Conservation (phyloP, 805 yeast species). For the Wickerhamomyces rabaulensis region DNA sequence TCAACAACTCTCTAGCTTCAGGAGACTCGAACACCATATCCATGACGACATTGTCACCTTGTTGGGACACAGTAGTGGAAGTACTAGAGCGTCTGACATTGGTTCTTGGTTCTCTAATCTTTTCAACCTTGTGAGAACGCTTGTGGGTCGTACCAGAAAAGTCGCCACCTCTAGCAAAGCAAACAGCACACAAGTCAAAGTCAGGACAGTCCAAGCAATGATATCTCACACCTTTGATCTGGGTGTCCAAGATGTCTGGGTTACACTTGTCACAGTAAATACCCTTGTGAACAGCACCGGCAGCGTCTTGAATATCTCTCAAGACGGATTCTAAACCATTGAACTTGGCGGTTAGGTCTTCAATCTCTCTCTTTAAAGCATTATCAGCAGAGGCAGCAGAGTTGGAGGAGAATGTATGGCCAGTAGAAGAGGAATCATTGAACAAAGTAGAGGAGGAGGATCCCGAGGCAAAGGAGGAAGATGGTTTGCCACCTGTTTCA, state of each 20-base stretch:
- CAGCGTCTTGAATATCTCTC: neutral
- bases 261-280: neutral
- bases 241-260: neutral
- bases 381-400: no score
- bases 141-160: neutral
- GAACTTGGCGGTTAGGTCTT: neutral
- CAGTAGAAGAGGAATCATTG: no score
- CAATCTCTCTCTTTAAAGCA: neutral
- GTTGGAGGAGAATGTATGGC: no score
- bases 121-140: neutral
- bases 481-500: no score
- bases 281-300: neutral
- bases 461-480: no score
- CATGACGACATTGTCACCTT: neutral
- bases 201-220: neutral
- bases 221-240: neutral
- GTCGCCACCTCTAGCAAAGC: neutral
- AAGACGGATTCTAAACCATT: neutral
- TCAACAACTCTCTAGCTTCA: neutral
- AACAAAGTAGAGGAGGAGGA: no score
- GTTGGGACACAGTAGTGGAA: neutral
- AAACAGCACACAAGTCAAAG: neutral
- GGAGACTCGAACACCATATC: neutral
- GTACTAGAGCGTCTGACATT: neutral
- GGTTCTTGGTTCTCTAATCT: neutral